Conservation (phyloP, 2,329 filamentous ascomycete genomes). For the Zymoseptoria ardabiliae region DNA sequence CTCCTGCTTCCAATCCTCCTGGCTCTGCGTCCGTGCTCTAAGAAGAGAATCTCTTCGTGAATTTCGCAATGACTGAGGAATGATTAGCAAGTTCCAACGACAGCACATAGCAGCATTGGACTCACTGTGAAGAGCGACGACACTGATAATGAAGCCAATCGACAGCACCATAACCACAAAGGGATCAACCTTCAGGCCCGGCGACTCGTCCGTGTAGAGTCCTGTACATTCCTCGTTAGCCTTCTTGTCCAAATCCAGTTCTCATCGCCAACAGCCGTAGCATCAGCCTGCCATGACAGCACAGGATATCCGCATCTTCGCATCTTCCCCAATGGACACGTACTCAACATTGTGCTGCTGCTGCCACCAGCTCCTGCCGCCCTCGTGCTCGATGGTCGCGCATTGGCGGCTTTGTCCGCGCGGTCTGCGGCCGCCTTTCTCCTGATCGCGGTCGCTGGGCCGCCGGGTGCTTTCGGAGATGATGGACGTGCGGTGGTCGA, state of each 20-base stretch:
- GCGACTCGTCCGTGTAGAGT: slow-evolving; percentile 97
- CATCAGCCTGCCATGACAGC: background rate
- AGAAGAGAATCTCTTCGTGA: slow-evolving; percentile 76
- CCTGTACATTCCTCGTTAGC: slow-evolving; percentile 41
- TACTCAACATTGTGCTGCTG: slow-evolving; percentile 97
- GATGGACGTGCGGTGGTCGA: slow-evolving; percentile 68
- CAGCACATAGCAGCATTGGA: slow-evolving; percentile 16
- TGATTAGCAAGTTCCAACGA: slow-evolving; percentile 13
- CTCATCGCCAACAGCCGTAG: background rate
- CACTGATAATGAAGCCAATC: slow-evolving; percentile 97
- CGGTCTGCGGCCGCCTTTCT: slow-evolving; percentile 92
- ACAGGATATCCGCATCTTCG: background rate
- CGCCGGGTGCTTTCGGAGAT: slow-evolving; percentile 83
- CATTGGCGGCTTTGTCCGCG: slow-evolving; percentile 95
- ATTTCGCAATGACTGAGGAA: slow-evolving; percentile 77
- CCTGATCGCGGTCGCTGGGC: slow-evolving; percentile 90
- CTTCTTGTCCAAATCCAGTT: background rate
- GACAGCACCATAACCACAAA: slow-evolving; percentile 95
- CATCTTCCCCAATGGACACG: slow-evolving; percentile 26
- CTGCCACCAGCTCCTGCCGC: slow-evolving; percentile 91
- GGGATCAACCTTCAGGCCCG: slow-evolving; percentile 93
- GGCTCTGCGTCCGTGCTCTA: slow-evolving; percentile 23
- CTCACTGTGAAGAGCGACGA: slow-evolving; percentile 94
- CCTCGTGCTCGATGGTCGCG: slow-evolving; percentile 81
- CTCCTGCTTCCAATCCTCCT: background rate